A percentile compares a stretch with the other conserved stretches of the same genome.
phyloP scores from a whole-genome alignment of 1,284 basidiomycete species.

The Marasmius fiardii region DNA sequence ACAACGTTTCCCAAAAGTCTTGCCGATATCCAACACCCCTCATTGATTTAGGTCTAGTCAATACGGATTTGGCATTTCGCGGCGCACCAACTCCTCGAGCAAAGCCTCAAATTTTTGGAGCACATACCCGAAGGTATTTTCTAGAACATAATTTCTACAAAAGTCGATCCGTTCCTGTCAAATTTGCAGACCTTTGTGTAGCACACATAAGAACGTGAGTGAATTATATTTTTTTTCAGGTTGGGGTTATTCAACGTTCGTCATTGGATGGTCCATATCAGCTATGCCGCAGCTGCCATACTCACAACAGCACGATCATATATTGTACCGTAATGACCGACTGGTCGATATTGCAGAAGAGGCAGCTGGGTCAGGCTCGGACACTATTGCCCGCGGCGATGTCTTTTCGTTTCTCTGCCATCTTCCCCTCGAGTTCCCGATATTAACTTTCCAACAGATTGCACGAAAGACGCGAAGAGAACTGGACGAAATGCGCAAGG shows the following conservation, averaged over 20 bases:
- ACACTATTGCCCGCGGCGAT: neutral
- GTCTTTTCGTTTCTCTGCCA: neutral
- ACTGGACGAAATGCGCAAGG: too few relatives aligned
- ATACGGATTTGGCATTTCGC: too few relatives aligned
- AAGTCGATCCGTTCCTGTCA: slow-evolving; percentile 14
- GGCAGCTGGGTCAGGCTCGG: neutral
- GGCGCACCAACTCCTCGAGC: too few relatives aligned
- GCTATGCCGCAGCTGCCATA: neutral
- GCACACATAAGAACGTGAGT: slow-evolving; percentile 22
- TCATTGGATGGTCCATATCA: too few relatives aligned
- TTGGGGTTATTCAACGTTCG: neutral
- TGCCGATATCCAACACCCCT: too few relatives aligned
- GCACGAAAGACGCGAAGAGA: too few relatives aligned
- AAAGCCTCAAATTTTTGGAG: too few relatives aligned
- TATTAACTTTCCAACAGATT: neutral
- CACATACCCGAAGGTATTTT: too few relatives aligned
- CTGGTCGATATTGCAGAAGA: neutral
- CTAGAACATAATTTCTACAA: slow-evolving; percentile 29
- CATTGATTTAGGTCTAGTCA: too few relatives aligned
- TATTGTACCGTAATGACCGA: neutral
- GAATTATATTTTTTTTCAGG: neutral
- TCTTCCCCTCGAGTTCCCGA: neutral
- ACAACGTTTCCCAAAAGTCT: too few relatives aligned
- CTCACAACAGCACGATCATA: neutral
- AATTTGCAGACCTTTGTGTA: slow-evolving; percentile 10